Conservation (phyloP, 169 alveolate genomes). For the Cyclospora cayetanensis region DNA sequence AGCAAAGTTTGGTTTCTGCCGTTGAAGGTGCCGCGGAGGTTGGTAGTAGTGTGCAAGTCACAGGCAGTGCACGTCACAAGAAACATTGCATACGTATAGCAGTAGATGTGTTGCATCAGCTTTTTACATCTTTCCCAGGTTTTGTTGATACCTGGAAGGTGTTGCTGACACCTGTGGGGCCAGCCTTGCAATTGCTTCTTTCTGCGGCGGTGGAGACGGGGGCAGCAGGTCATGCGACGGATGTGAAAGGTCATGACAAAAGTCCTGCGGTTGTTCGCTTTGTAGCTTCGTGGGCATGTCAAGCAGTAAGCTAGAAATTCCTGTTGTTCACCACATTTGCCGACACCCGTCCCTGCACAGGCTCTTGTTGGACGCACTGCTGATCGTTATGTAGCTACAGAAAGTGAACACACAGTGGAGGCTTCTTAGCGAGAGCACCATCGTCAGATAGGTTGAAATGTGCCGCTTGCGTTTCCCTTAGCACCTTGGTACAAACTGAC, state of each 20-base stretch:
- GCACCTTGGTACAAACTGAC: no score
- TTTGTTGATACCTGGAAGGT: slow-evolving; percentile 30
- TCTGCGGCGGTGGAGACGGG: slow-evolving; percentile 69
- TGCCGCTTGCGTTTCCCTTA: no score
- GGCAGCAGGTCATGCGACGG: slow-evolving; percentile 42
- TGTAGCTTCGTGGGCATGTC: slow-evolving; percentile 66
- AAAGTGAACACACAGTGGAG: no score
- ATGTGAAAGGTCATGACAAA: neutral
- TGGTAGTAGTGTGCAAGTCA: neutral
- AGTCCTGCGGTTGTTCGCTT: slow-evolving; percentile 62
- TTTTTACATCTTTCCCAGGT: slow-evolving; percentile 39
- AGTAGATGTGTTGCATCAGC: slow-evolving; percentile 27
- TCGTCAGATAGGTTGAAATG: no score
- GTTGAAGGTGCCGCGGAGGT: neutral
- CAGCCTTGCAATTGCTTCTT: slow-evolving; percentile 62
- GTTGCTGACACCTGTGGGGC: slow-evolving; percentile 42
- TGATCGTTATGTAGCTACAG: no score
- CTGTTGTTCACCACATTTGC: no score
- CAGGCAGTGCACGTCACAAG: neutral
- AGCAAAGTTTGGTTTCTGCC: neutral
- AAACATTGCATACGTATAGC: slow-evolving; percentile 40
- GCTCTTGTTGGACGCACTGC: no score
- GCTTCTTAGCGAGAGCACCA: no score
- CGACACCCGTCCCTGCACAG: no score
- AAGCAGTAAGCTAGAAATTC: slow-evolving; percentile 42